Evolutionary conservation across 2,329 filamentous ascomycete genomes (phyloP).

Genomic region (Bipolaris cookei): DNA sequence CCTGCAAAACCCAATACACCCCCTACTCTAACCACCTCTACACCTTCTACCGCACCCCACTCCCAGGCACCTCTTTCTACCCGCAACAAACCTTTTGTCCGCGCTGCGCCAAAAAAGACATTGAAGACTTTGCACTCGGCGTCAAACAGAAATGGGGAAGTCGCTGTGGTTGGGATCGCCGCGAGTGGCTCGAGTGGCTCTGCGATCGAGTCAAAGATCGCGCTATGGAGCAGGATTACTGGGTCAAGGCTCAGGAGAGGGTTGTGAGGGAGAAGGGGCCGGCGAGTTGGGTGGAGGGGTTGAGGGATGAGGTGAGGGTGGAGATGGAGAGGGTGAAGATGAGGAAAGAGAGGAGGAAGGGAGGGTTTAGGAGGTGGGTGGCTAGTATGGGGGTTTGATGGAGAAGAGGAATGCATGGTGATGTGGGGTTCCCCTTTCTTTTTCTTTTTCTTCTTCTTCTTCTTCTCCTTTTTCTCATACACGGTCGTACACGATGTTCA

Average conservation of each 20-base stretch:
- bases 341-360: constrained; percentile 13
- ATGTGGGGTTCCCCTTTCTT: background rate
- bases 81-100: constrained; percentile 37
- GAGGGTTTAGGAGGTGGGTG: constrained; percentile 30
- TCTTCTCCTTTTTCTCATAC: background rate
- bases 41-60: constrained; percentile 30
- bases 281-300: constrained; percentile 5
- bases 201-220: constrained; percentile 26
- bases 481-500: too few relatives aligned
- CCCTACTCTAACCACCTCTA: constrained; percentile 34
- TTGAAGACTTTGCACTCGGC: constrained; percentile 28
- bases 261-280: constrained; percentile 29
- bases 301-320: constrained; percentile 4
- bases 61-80: constrained; percentile 20
- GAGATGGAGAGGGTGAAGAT: constrained; percentile 14
- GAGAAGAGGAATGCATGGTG: background rate
- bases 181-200: constrained; percentile 38
- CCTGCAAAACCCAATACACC: constrained; percentile 32
- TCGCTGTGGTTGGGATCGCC: constrained; percentile 28
- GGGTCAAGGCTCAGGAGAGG: constrained; percentile 40
- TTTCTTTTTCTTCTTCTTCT: background rate
- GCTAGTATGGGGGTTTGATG: constrained; percentile 12
- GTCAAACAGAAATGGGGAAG: constrained; percentile 31
- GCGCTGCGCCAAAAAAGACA: constrained; percentile 32
- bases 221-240: constrained; percentile 33